These are phyloP conservation scores for Teratosphaeria gauchensis DNA, from an alignment of 2,329 filamentous ascomycete species.

Conservation along the genomic window DNA sequence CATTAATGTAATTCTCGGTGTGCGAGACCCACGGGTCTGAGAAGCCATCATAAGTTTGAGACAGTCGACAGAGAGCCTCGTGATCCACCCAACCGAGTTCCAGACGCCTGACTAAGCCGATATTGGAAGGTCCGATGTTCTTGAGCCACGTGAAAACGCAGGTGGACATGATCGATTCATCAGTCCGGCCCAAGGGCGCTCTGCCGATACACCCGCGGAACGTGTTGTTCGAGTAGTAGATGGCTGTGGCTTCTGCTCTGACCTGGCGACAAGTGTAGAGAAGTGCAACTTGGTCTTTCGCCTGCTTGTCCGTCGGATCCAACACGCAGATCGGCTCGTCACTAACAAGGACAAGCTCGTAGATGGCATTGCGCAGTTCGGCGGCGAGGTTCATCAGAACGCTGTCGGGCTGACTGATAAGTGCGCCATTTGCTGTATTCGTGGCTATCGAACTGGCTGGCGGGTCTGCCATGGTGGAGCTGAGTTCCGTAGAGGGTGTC, in stretches of 20 bases:
- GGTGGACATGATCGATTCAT: too few species aligned
- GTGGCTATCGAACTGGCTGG: not conserved
- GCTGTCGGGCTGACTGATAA: not conserved
- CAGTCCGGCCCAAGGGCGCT: too few species aligned
- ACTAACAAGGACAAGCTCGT: not conserved
- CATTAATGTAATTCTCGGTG: too few species aligned
- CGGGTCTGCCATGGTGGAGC: not conserved
- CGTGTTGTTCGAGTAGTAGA: not conserved
- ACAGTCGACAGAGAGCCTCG: too few species aligned
- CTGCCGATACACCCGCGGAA: not conserved
- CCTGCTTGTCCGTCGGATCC: not conserved
- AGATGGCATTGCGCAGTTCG: conserved; percentile 2
- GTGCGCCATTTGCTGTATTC: not conserved
- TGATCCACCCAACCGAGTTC: not conserved
- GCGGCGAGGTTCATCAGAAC: not conserved
- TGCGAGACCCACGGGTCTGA: too few species aligned
- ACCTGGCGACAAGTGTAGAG: not conserved
- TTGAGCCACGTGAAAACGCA: not conserved
- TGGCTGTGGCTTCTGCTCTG: not conserved
- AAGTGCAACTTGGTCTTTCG: not conserved
- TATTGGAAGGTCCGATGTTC: not conserved
- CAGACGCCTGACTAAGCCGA: not conserved
- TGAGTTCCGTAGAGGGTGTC: too few species aligned
- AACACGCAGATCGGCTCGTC: not conserved
- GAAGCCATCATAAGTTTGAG: too few species aligned